These are phyloP conservation scores for Centella asiatica DNA, from an alignment of 129 eudicot genomes.

Conservation along the genomic window DNA sequence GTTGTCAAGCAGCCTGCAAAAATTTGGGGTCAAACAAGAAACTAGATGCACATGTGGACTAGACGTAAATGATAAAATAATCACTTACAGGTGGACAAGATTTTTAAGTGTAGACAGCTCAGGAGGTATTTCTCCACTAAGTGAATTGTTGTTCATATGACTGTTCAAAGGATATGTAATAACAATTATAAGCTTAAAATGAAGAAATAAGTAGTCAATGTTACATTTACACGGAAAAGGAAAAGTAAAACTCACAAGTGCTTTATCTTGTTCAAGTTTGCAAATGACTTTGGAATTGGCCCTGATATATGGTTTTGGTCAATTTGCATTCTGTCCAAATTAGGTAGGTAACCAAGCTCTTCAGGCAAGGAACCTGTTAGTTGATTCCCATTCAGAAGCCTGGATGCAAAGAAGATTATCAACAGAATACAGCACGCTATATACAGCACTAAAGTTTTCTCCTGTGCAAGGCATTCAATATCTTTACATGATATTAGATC, in stretches of 20 bases:
- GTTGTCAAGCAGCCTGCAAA: conserved; percentile 76
- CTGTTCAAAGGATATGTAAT: conserved; percentile 31
- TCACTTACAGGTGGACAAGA: conserved; percentile 79
- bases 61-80: conserved; percentile 1
- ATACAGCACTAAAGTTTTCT: background rate
- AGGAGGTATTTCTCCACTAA: conserved; percentile 74
- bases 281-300: conserved; percentile 61
- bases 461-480: background rate
- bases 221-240: background rate
- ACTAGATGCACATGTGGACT: conserved; percentile 5
- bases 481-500: background rate
- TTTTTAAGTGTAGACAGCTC: conserved; percentile 55
- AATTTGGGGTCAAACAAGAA: conserved; percentile 9
- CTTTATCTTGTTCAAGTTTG: conserved; percentile 52
- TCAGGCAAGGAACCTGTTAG: conserved; percentile 71
- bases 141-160: conserved; percentile 93
- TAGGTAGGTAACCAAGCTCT: conserved; percentile 67
- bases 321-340: conserved; percentile 75
- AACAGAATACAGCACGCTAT: background rate
- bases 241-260: conserved; percentile 42
- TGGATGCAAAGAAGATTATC: conserved; percentile 26
- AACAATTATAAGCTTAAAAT: conserved; percentile 6
- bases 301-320: conserved; percentile 81
- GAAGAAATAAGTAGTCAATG: background rate
- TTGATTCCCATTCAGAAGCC: conserved; percentile 80